Evolutionary conservation across 805 yeast species (phyloP), one percentile per base, ranked within the genome.

Genomic region (Yamadazyma sp.): DNA sequence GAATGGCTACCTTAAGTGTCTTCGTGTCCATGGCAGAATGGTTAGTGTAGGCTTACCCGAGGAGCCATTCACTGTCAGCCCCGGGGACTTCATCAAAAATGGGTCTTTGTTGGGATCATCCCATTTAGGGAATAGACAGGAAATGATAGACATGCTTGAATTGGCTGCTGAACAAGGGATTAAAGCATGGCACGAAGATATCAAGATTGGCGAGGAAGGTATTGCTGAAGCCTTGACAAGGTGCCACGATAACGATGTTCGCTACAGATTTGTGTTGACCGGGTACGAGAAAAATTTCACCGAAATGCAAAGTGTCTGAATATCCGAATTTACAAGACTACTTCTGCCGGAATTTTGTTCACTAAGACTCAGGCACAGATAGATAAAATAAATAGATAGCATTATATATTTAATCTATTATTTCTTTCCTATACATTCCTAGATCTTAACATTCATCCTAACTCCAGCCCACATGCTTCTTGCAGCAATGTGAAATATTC

Each of bases 231-330:
- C 69, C 5, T 56, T 69, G 51, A 53, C 51, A 25, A 57, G 64
- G 40, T 57, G 62, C 38, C 49, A 59, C 29, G 41, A 57, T 18
- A 60, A 62, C 36, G 66, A 60, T 21, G 68, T 66, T 35, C 57
- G 62, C 38, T 70, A 66, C 57, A 73, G 88, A 65, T 78, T 76
- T 53, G 81, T 80, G 6, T 62, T 82, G 45, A 72, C 75, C 36
- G 77, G 75, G 14, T 78, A 63, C 57, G 75, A 78, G 48, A 62
- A 73, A 11, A 14, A 16, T n/a, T n/a, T n/a, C n/a, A n/a, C n/a
- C n/a, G n/a, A n/a, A n/a, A n/a, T n/a, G n/a, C n/a, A n/a, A n/a
- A n/a, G n/a, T n/a, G n/a, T n/a, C n/a, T n/a, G n/a, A n/a, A n/a
- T n/a, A n/a, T n/a, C n/a, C n/a, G n/a, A n/a, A n/a, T n/a, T n/a